Conservation (phyloP, 129 eudicot genomes). For the Smallanthus sonchifolius region DNA sequence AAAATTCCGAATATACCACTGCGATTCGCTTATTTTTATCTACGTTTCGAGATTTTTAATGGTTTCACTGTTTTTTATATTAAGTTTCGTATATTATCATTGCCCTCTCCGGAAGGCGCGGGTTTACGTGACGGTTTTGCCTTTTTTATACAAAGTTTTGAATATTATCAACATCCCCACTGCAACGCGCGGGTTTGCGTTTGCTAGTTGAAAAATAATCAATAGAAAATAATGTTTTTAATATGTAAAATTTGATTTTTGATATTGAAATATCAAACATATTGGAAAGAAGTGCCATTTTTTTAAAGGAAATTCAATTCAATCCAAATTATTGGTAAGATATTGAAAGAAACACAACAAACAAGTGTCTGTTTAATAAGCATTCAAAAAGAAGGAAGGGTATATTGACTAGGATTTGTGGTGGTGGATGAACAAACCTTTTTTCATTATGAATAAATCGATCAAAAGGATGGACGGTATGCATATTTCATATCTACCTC, state of each 20-base stretch:
- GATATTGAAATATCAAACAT: neutral
- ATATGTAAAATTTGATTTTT: neutral
- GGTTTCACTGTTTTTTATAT: too few relatives aligned
- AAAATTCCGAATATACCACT: too few relatives aligned
- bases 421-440: constrained; percentile 30
- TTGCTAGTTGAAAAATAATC: neutral
- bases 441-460: neutral
- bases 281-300: neutral
- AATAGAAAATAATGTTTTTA: neutral
- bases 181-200: neutral
- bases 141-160: too few relatives aligned
- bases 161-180: too few relatives aligned
- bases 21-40: too few relatives aligned
- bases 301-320: neutral
- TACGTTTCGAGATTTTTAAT: too few relatives aligned
- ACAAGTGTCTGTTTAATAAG: constrained; percentile 24
- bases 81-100: too few relatives aligned
- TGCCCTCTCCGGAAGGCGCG: too few relatives aligned
- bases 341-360: neutral
- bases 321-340: constrained; percentile 21
- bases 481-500: constrained; percentile 14
- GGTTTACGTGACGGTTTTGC: too few relatives aligned
- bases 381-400: constrained; percentile 20
- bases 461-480: constrained; percentile 7
- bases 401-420: constrained; percentile 22